A percentile compares a stretch with the other conserved stretches of the same genome.
Conservation (phyloP, 2,329 filamentous ascomycete genomes). For the Trichoderma koningiopsis region DNA sequence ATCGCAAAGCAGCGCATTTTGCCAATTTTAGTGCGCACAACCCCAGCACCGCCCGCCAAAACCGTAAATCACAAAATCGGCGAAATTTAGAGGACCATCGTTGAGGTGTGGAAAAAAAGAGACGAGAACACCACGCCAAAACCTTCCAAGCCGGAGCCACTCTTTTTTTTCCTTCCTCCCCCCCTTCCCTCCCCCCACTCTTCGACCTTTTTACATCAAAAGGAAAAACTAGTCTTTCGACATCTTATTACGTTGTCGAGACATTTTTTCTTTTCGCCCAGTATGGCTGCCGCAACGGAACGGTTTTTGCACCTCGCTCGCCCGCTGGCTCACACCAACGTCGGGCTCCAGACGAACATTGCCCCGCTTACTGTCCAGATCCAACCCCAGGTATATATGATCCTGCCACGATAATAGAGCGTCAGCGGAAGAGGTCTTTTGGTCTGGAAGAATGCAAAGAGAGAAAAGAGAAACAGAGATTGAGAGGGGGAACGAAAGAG, state of each 20-base stretch:
- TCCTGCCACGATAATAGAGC: constrained; percentile 28
- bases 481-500: background rate
- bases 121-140: constrained; percentile 18
- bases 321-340: constrained; percentile 79
- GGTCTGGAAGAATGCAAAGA: background rate
- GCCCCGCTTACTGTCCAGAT: constrained; percentile 92
- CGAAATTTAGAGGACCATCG: constrained; percentile 43
- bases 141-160: constrained; percentile 32
- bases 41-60: constrained; percentile 47
- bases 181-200: constrained; percentile 27
- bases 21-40: constrained; percentile 60
- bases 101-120: constrained; percentile 30
- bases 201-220: constrained; percentile 19
- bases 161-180: constrained; percentile 28
- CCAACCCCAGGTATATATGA: constrained; percentile 79
- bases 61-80: constrained; percentile 48
- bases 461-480: constrained; percentile 8
- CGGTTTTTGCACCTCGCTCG: constrained; percentile 93
- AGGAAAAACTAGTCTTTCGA: background rate
- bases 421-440: background rate
- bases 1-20: constrained; percentile 34
- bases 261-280: constrained; percentile 48
- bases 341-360: constrained; percentile 81
- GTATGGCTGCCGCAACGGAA: constrained; percentile 77
- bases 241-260: constrained; percentile 28